Evolutionary conservation across 2,329 filamentous ascomycete species (phyloP), one percentile per base, ranked within the genome.

Genomic region (Aspergillus thermomutatus): DNA sequence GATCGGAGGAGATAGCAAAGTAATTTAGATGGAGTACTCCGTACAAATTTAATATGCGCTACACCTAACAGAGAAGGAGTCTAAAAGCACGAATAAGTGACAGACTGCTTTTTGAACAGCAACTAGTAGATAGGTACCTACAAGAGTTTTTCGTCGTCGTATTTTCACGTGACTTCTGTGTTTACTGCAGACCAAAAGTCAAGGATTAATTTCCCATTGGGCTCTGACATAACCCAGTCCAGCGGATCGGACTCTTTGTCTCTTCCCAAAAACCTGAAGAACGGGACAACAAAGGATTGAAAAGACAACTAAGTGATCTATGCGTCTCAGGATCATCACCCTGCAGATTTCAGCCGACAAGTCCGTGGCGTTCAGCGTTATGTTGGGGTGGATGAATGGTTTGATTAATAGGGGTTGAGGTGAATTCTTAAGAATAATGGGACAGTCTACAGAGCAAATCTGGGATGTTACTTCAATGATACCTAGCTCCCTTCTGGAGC

Each of bases 181-280:
- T 37, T 17, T 37, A 14, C 31, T 17, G 14, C 31, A 17, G 14
- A 37, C 31, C 25, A 5, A 37, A 7, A 17, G 14, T 17, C 31
- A 37, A 31, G 31, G 31, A n/a, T 37, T 37, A 37, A 17, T 37
- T 37, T 37, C 31, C 31, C 19, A 23, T 23, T 45, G 41, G 41
- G 10, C 41, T 45, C 41, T 45, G 41, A 11, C 41, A 45, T 45
- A 23, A 23, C 61, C 64, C 64, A 66, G 64, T 57, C 64, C 64
- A 60, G 57, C 64, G 64, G 64, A 64, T 52, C 62, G 62, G 63
- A 50, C 53, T 57, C 49, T 27, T 55, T 49, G 61, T 60, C 49
- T 56, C 56, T 55, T 47, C 49, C 53, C n/a, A 40, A 26, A 26
- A 49, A 46, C 54, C 57, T 41, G 47, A 23, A 11, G 9, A 19